phyloP scores from a whole-genome alignment of 768 basidiomycete genomes.

The Tulasnella calospora region DNA sequence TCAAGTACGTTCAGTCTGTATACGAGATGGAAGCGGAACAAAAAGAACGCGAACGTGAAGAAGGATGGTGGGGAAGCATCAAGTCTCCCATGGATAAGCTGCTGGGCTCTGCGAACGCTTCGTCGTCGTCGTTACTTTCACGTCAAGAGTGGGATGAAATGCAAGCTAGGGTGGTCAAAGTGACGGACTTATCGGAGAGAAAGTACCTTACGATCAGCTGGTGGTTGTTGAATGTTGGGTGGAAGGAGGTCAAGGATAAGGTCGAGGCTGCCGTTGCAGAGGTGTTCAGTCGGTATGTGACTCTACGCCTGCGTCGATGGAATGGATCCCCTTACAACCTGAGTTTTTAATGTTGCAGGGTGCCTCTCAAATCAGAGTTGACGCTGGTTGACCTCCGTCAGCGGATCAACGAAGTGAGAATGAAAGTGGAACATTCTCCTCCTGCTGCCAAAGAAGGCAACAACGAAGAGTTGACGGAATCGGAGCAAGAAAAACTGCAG shows the following conservation, averaged over 20 bases:
- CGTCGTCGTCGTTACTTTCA: background rate
- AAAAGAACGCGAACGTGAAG: slow-evolving; percentile 8
- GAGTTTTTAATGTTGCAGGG: slow-evolving; percentile 42
- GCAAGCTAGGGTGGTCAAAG: slow-evolving; percentile 30
- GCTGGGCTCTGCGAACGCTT: background rate
- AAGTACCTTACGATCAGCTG: slow-evolving; percentile 82
- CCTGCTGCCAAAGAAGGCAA: slow-evolving; percentile 36
- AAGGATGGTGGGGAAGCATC: slow-evolving; percentile 1
- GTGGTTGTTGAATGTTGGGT: slow-evolving; percentile 90
- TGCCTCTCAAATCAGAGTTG: slow-evolving; percentile 79
- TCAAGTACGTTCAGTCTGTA: slow-evolving; percentile 70
- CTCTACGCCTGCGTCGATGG: background rate
- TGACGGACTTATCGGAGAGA: slow-evolving; percentile 62
- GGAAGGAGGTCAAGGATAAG: slow-evolving; percentile 74
- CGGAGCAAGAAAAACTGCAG: slow-evolving; percentile 39
- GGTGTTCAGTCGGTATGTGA: slow-evolving; percentile 73
- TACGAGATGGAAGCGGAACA: slow-evolving; percentile 48
- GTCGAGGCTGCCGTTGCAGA: slow-evolving; percentile 72
- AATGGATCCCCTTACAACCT: background rate
- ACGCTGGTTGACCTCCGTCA: slow-evolving; percentile 61
- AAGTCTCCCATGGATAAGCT: slow-evolving; percentile 14
- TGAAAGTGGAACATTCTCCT: slow-evolving; percentile 64
- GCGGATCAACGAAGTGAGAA: slow-evolving; percentile 66
- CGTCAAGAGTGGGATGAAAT: slow-evolving; percentile 42
- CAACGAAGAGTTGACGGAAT: slow-evolving; percentile 45